Conservation (phyloP, 2,329 filamentous ascomycete genomes). For the Coleophoma crateriformis region DNA sequence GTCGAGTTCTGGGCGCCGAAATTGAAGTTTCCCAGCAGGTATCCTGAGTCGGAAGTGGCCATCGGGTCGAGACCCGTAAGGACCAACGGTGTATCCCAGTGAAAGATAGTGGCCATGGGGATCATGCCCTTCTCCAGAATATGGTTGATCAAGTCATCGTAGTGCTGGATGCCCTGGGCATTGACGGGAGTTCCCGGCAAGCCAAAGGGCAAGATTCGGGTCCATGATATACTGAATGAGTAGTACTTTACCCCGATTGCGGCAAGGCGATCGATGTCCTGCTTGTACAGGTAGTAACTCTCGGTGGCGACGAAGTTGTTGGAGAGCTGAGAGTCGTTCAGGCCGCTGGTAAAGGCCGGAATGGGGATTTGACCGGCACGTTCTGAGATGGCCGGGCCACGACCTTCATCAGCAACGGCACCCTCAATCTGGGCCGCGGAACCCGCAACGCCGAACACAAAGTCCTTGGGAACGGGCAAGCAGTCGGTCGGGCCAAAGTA, state of each 20-base stretch:
- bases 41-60: slow-evolving; percentile 5
- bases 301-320: slow-evolving; percentile 23
- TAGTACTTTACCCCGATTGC: slow-evolving; percentile 45
- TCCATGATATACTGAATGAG: slow-evolving; percentile 47
- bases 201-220: slow-evolving; percentile 45
- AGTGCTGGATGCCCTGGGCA: slow-evolving; percentile 40
- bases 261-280: slow-evolving; percentile 45
- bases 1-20: slow-evolving; percentile 30
- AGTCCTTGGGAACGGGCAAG: slow-evolving; percentile 38
- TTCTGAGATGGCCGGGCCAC: slow-evolving; percentile 33
- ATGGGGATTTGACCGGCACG: slow-evolving; percentile 28
- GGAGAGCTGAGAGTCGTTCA: slow-evolving; percentile 12
- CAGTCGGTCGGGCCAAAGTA: slow-evolving; percentile 8
- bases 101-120: neutral
- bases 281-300: neutral
- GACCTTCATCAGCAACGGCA: slow-evolving; percentile 35
- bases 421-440: slow-evolving; percentile 40
- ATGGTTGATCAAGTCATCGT: slow-evolving; percentile 38
- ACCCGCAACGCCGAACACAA: slow-evolving; percentile 40
- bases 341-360: slow-evolving; percentile 31
- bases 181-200: slow-evolving; percentile 43
- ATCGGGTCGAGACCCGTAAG: neutral
- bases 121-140: neutral
- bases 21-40: slow-evolving; percentile 14
- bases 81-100: neutral